Evolutionary conservation across 2,329 filamentous ascomycete genomes (phyloP).

Genomic region (Colletotrichum cordylinicola): DNA sequence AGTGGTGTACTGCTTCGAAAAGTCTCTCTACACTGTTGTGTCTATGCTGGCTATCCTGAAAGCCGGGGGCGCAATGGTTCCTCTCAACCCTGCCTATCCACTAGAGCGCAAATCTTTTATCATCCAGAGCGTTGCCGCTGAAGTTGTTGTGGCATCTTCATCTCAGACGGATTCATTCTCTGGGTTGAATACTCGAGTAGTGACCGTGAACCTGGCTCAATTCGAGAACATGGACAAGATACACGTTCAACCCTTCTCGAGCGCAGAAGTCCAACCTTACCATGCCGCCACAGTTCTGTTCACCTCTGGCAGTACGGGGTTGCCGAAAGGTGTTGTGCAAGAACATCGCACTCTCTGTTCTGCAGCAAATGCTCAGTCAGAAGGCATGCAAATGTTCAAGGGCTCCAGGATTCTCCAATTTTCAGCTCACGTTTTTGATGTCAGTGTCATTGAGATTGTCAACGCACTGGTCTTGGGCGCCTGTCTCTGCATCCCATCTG

Average conservation of each 20-base stretch:
- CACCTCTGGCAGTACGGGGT: slow-evolving; percentile 58
- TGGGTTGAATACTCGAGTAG: neutral
- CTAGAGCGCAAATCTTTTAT: slow-evolving; percentile 7
- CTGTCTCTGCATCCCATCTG: slow-evolving; percentile 42
- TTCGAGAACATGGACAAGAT: neutral
- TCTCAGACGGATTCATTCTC: neutral
- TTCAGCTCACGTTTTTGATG: slow-evolving; percentile 41
- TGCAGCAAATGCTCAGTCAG: slow-evolving; percentile 14
- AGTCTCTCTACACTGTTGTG: slow-evolving; percentile 30
- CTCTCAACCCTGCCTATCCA: slow-evolving; percentile 29
- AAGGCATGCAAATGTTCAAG: neutral
- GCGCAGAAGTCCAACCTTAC: neutral
- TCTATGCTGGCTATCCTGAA: slow-evolving; percentile 36
- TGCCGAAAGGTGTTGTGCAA: slow-evolving; percentile 56
- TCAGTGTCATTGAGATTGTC: slow-evolving; percentile 41
- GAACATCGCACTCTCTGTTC: slow-evolving; percentile 30
- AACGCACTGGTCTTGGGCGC: slow-evolving; percentile 41
- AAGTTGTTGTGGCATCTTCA: neutral
- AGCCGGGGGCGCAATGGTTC: slow-evolving; percentile 35
- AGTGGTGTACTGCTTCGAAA: slow-evolving; percentile 33
- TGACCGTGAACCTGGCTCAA: neutral
- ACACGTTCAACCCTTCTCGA: neutral
- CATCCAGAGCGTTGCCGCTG: neutral
- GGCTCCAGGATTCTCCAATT: slow-evolving; percentile 23
- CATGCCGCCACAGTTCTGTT: slow-evolving; percentile 47